Evolutionary conservation across 805 yeast species (phyloP).

Genomic region (Candida suzukii): DNA sequence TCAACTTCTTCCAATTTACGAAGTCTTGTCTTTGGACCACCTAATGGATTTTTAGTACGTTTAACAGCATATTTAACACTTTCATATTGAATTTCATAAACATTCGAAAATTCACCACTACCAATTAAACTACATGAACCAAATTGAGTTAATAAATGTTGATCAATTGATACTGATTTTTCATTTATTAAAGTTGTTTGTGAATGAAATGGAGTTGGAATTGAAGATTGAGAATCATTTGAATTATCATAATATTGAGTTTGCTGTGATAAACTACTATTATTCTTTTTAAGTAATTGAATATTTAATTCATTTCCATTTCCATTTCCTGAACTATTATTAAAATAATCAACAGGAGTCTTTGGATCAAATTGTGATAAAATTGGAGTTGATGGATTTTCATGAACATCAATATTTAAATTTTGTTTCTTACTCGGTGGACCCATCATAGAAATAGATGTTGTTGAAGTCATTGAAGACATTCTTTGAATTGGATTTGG

Average conservation of each 20-base stretch:
- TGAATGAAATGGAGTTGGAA: conserved; percentile 6
- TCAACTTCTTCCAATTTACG: conserved; percentile 73
- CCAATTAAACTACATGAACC: conserved; percentile 71
- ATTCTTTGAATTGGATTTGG: not conserved
- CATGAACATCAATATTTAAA: not conserved
- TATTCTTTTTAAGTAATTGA: not conserved
- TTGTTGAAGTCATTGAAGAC: not conserved
- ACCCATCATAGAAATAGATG: conserved; percentile 1
- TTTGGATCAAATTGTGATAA: conserved; percentile 14
- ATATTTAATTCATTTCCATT: too few species aligned
- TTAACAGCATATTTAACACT: conserved; percentile 78
- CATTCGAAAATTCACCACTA: conserved; percentile 84
- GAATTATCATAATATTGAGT: conserved; percentile 4
- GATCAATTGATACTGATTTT: conserved; percentile 21
- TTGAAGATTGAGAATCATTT: conserved; percentile 6
- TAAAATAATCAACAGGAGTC: conserved; percentile 21
- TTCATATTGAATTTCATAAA: conserved; percentile 71
- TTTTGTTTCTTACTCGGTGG: conserved; percentile 2
- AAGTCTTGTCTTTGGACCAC: conserved; percentile 50
- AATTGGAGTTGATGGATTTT: conserved; percentile 1
- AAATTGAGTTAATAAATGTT: conserved; percentile 41
- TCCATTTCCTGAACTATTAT: conserved; percentile 4
- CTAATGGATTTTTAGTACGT: conserved; percentile 62
- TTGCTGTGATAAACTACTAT: conserved; percentile 1
- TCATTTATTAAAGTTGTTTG: conserved; percentile 1